Evolutionary conservation across 1,284 basidiomycete species (phyloP).

Genomic region (Pseudozyma sp.): DNA sequence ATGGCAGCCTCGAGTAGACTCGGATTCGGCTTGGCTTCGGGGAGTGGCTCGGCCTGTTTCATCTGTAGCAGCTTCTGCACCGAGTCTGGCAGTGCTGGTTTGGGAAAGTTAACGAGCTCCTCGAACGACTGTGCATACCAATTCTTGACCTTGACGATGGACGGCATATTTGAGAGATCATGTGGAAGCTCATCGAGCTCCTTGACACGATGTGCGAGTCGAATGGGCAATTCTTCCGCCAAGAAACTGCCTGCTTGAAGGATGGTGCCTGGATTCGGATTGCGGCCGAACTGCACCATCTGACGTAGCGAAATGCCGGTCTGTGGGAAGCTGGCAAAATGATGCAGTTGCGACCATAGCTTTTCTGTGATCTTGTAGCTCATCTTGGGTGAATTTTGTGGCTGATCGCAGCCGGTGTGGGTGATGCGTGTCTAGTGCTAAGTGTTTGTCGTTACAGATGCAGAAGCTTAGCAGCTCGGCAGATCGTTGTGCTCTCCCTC

Average conservation of each 20-base stretch:
- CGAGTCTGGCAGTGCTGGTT: slow-evolving; percentile 60
- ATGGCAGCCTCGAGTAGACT: slow-evolving; percentile 54
- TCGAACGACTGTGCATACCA: slow-evolving; percentile 99
- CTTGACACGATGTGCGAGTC: slow-evolving; percentile 94
- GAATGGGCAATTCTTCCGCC: slow-evolving; percentile 86
- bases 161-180: slow-evolving; percentile 89
- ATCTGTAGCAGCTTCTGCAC: slow-evolving; percentile 59
- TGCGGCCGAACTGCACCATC: slow-evolving; percentile 68
- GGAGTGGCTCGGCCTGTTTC: slow-evolving; percentile 52
- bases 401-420: slow-evolving; percentile 2
- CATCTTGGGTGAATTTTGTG: slow-evolving; percentile 14
- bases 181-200: slow-evolving; percentile 96
- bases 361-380: slow-evolving; percentile 63
- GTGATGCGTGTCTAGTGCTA: not conserved
- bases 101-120: slow-evolving; percentile 67
- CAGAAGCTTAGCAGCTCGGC: too few relatives aligned
- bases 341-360: slow-evolving; percentile 64
- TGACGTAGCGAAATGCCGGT: slow-evolving; percentile 68
- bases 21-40: slow-evolving; percentile 63
- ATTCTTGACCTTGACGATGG: slow-evolving; percentile 93
- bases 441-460: too few relatives aligned
- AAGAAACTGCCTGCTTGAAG: slow-evolving; percentile 66
- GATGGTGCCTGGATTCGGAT: slow-evolving; percentile 66
- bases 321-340: slow-evolving; percentile 67
- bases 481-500: not conserved